phyloP scores from a whole-genome alignment of 495 filamentous ascomycete genomes.

The Aspergillus kassunensis region DNA sequence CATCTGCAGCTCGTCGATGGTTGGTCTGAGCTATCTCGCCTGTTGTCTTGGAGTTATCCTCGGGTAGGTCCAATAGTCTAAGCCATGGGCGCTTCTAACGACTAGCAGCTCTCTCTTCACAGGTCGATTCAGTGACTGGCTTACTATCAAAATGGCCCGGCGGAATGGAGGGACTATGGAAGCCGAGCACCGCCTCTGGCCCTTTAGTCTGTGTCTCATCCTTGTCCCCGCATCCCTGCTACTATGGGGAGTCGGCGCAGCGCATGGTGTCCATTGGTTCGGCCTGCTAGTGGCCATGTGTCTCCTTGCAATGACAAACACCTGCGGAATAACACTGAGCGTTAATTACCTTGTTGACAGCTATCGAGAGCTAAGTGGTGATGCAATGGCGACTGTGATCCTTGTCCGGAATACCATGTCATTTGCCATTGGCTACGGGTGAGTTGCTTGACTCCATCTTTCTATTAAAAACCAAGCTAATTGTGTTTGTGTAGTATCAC shows the following conservation, averaged over 20 bases:
- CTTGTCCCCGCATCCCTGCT: conserved; percentile 55
- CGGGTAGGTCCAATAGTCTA: conserved; percentile 37
- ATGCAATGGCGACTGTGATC: conserved; percentile 61
- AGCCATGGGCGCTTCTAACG: too few relatives aligned
- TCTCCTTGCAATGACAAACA: conserved; percentile 53
- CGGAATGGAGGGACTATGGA: conserved; percentile 61
- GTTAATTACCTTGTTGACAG: conserved; percentile 62
- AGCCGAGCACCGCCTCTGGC: conserved; percentile 61
- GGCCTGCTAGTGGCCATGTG: conserved; percentile 62
- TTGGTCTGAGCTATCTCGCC: conserved; percentile 58
- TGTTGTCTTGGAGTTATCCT: conserved; percentile 52
- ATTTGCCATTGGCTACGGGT: conserved; percentile 56
- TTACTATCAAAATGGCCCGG: conserved; percentile 54
- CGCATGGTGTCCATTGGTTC: conserved; percentile 57
- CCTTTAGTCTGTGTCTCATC: conserved; percentile 51
- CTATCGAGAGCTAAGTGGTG: conserved; percentile 59
- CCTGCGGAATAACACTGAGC: conserved; percentile 54
- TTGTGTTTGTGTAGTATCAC: conserved; percentile 45
- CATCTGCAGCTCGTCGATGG: conserved; percentile 46
- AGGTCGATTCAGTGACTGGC: conserved; percentile 55
- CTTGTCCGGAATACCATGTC: conserved; percentile 65
- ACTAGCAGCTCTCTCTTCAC: conserved; percentile 42
- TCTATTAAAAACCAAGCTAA: neutral
- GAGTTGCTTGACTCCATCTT: conserved; percentile 12
- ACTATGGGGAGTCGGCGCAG: conserved; percentile 67